A percentile compares a stretch with the other conserved stretches of the same genome.
phyloP scores from a whole-genome alignment of 1,139 yeast species.

The Pneumocystis canis region DNA sequence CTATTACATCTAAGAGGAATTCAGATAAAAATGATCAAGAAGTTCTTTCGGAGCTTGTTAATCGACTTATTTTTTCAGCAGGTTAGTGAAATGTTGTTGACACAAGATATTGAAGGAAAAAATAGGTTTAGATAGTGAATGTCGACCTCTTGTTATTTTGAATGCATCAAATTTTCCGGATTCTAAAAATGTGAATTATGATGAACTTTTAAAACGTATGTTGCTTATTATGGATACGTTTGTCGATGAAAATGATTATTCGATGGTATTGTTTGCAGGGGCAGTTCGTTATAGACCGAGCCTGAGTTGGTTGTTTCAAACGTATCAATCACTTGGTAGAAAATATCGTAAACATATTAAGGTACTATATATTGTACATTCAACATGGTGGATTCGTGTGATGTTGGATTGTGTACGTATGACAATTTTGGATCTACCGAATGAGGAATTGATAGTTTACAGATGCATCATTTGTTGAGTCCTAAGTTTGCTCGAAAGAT shows the following conservation, averaged over 20 bases:
- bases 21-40: background rate
- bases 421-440: slow-evolving; percentile 32
- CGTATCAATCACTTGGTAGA: slow-evolving; percentile 54
- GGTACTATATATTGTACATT: slow-evolving; percentile 72
- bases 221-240: slow-evolving; percentile 15
- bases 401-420: slow-evolving; percentile 55
- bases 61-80: background rate
- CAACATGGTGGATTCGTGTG: slow-evolving; percentile 77
- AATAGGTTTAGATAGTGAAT: background rate
- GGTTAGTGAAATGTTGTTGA: background rate
- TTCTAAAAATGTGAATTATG: slow-evolving; percentile 13
- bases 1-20: background rate
- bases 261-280: slow-evolving; percentile 59
- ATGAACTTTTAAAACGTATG: slow-evolving; percentile 14
- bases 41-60: background rate
- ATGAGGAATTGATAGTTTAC: slow-evolving; percentile 15
- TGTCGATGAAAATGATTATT: slow-evolving; percentile 33
- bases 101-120: background rate
- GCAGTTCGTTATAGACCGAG: slow-evolving; percentile 43
- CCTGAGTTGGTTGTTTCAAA: slow-evolving; percentile 70
- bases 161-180: slow-evolving; percentile 16
- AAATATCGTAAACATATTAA: slow-evolving; percentile 40
- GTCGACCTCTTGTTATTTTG: slow-evolving; percentile 11
- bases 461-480: slow-evolving; percentile 20
- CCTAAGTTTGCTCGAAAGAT: slow-evolving; percentile 7